Evolutionary conservation across 768 basidiomycete genomes (phyloP).

Genomic region (Kwoniella dejecticola): DNA sequence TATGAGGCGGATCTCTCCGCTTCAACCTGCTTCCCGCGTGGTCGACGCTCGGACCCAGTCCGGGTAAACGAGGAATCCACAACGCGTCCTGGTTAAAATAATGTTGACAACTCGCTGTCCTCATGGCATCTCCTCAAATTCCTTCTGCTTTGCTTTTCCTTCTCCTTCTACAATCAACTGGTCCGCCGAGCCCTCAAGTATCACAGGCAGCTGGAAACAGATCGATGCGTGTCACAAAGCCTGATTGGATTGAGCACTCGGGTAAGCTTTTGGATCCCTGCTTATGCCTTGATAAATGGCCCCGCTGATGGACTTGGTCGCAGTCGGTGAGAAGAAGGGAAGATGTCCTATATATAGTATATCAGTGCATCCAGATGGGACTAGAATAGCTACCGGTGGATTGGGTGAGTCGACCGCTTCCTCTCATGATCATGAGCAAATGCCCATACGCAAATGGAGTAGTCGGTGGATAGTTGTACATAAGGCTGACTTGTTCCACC

Average conservation of each 20-base stretch:
- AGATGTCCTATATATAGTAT: constrained; percentile 85
- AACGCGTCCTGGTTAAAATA: too few species aligned
- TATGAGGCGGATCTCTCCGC: too few species aligned
- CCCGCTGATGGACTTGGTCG: constrained; percentile 1
- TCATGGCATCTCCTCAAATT: not conserved
- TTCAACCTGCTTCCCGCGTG: too few species aligned
- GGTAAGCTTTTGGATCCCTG: constrained; percentile 33
- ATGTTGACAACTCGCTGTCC: not conserved
- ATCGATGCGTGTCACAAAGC: constrained; percentile 53
- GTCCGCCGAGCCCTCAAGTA: too few species aligned
- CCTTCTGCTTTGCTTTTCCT: not conserved
- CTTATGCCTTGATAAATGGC: not conserved
- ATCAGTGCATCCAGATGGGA: constrained; percentile 92
- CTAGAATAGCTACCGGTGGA: constrained; percentile 94
- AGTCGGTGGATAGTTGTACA: too few species aligned
- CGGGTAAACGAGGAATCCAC: too few species aligned
- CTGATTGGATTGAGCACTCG: constrained; percentile 53
- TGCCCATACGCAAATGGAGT: too few species aligned
- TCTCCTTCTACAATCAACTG: too few species aligned
- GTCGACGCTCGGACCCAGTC: too few species aligned
- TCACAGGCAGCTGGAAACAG: too few species aligned
- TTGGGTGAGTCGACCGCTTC: constrained; percentile 57
- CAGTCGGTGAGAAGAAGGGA: constrained; percentile 63
- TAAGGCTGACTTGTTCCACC: not conserved
- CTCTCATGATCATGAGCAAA: not conserved